Conservation (phyloP, 768 basidiomycete genomes). For the Tricholomella constricta region DNA sequence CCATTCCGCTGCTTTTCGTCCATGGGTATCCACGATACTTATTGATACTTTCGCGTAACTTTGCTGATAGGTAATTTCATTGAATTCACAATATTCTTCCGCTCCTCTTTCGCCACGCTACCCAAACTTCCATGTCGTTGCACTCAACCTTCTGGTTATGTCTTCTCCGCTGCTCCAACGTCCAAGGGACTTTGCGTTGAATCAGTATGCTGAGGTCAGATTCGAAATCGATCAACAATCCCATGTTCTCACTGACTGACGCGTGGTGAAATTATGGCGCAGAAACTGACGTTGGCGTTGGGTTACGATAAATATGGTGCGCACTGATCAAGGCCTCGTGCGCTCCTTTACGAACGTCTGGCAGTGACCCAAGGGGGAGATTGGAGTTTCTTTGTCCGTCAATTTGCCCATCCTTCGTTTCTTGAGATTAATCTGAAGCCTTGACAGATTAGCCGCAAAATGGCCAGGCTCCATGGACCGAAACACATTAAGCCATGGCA, state of each 20-base stretch:
- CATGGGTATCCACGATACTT: conserved; percentile 55
- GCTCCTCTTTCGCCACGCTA: conserved; percentile 46
- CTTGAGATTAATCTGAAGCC: background rate
- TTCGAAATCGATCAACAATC: conserved; percentile 17
- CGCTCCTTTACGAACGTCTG: background rate
- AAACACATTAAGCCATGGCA: conserved; percentile 54
- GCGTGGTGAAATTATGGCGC: conserved; percentile 28
- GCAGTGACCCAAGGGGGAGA: conserved; percentile 52
- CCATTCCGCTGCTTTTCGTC: conserved; percentile 46
- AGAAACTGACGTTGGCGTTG: conserved; percentile 50
- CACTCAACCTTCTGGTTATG: conserved; percentile 61
- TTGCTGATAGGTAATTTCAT: conserved; percentile 41
- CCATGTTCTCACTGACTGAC: background rate
- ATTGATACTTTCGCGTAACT: conserved; percentile 9
- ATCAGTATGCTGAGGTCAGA: conserved; percentile 51
- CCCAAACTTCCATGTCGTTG: conserved; percentile 67
- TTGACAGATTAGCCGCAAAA: conserved; percentile 27
- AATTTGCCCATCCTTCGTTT: background rate
- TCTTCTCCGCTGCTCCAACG: conserved; percentile 59
- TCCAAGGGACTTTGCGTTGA: conserved; percentile 49
- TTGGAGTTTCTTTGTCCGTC: conserved; percentile 42
- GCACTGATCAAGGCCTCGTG: background rate
- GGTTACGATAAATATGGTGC: conserved; percentile 51
- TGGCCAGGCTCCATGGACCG: conserved; percentile 29
- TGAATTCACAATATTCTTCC: conserved; percentile 60